These are phyloP conservation scores for Oxytropis ochrocephala DNA, from an alignment of 306 rosid genomes.

Conservation along the genomic window DNA sequence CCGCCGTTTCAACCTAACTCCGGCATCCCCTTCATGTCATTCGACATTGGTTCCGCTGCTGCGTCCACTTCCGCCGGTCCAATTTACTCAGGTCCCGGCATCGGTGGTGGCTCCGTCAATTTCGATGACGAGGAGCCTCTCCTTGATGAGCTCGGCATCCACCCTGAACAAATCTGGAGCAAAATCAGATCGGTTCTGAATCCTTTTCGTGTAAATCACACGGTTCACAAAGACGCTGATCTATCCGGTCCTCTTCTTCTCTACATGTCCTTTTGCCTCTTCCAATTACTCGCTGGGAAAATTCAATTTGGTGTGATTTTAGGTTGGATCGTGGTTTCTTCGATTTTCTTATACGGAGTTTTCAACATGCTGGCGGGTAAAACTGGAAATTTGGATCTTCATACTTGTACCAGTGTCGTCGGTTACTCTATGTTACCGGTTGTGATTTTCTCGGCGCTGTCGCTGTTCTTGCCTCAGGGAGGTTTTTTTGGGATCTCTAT, in stretches of 20 bases:
- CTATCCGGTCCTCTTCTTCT: slow-evolving; percentile 91
- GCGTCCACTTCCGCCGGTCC: slow-evolving; percentile 53
- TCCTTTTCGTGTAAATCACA: slow-evolving; percentile 68
- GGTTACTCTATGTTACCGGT: slow-evolving; percentile 89
- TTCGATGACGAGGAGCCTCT: slow-evolving; percentile 96
- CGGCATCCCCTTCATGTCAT: slow-evolving; percentile 89
- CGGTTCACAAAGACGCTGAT: slow-evolving; percentile 73
- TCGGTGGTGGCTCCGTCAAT: slow-evolving; percentile 36
- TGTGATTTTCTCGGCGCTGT: slow-evolving; percentile 68
- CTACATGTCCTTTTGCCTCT: slow-evolving; percentile 77
- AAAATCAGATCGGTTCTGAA: slow-evolving; percentile 78
- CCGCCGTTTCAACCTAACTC: slow-evolving; percentile 86
- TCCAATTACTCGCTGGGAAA: slow-evolving; percentile 91
- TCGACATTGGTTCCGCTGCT: slow-evolving; percentile 83
- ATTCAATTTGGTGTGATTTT: slow-evolving; percentile 92
- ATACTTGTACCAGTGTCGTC: slow-evolving; percentile 88
- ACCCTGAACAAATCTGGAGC: slow-evolving; percentile 91
- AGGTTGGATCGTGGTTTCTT: slow-evolving; percentile 94
- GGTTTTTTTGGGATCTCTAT: slow-evolving; percentile 46
- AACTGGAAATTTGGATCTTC: slow-evolving; percentile 76
- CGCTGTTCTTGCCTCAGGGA: slow-evolving; percentile 68
- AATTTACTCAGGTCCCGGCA: slow-evolving; percentile 48
- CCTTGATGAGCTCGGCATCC: slow-evolving; percentile 94
- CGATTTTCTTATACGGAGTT: slow-evolving; percentile 80
- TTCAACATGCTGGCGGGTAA: slow-evolving; percentile 96